These are phyloP conservation scores for Verticillium isaacii DNA, from an alignment of 2,329 filamentous ascomycete genomes.

Conservation along the genomic window DNA sequence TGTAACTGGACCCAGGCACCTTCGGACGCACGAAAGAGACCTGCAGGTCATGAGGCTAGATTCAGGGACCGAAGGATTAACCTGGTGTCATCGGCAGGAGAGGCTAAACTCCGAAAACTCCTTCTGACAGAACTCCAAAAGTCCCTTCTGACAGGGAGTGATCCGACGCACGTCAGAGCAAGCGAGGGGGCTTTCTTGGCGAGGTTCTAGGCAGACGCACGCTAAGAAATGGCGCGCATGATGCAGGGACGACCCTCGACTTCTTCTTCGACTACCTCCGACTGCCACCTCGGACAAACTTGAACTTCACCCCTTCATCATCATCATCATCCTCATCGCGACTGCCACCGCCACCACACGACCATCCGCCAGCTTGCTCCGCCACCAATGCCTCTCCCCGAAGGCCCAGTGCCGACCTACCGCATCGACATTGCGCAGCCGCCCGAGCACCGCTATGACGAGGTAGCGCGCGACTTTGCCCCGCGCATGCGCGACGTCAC, in stretches of 20 bases:
- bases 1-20: too few species aligned
- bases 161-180: too few species aligned
- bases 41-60: too few species aligned
- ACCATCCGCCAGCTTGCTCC: too few species aligned
- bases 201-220: background rate
- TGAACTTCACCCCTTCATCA: background rate
- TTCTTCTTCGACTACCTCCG: background rate
- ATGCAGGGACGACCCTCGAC: background rate
- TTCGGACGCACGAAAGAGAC: too few species aligned
- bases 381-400: background rate
- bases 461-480: constrained; percentile 40
- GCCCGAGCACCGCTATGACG: constrained; percentile 44
- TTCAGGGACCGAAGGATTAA: too few species aligned
- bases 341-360: background rate
- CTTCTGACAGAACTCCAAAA: too few species aligned
- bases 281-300: background rate
- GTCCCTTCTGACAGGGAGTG: too few species aligned
- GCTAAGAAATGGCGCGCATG: background rate
- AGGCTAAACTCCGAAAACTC: too few species aligned
- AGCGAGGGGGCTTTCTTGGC: background rate
- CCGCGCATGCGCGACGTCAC: constrained; percentile 35
- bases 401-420: constrained; percentile 13
- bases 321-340: background rate
- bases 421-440: constrained; percentile 50
- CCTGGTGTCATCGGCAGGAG: too few species aligned